Percentiles rank a stretch among this genome's conserved stretches.
Conservation (phyloP, 2,329 filamentous ascomycete species). For the Alternaria novae-zelandiae region DNA sequence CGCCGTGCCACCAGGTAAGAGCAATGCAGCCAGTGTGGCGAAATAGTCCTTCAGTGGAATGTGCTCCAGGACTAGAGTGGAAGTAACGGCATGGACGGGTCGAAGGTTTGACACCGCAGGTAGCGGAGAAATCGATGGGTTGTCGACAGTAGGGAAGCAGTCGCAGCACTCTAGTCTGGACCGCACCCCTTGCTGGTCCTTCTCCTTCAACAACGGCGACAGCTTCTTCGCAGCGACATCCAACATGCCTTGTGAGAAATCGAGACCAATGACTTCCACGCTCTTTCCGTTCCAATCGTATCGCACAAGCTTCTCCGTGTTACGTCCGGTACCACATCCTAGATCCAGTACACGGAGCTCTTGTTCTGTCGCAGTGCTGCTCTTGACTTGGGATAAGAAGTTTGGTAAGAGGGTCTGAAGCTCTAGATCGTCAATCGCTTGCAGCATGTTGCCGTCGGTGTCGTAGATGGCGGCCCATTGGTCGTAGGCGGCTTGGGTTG, state of each 20-base stretch:
- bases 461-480: conserved; percentile 66
- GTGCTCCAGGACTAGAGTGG: conserved; percentile 70
- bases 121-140: conserved; percentile 27
- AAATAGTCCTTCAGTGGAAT: conserved; percentile 62
- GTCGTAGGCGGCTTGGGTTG: conserved; percentile 57
- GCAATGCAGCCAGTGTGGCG: conserved; percentile 52
- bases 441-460: conserved; percentile 70
- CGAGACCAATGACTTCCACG: conserved; percentile 59
- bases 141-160: conserved; percentile 34
- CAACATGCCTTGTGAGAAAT: conserved; percentile 65
- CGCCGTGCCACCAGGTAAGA: conserved; percentile 55
- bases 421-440: conserved; percentile 66
- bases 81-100: conserved; percentile 58
- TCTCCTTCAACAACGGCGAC: neutral
- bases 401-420: conserved; percentile 59
- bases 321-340: conserved; percentile 70
- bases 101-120: conserved; percentile 14
- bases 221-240: conserved; percentile 56
- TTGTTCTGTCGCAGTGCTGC: neutral
- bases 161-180: conserved; percentile 35
- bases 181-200: neutral
- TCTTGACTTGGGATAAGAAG: conserved; percentile 50
- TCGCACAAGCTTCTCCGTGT: conserved; percentile 60
- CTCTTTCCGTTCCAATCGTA: conserved; percentile 35
- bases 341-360: conserved; percentile 62